A percentile compares a stretch with the other conserved stretches of the same genome.
These are phyloP conservation scores for Penicillium taxi DNA, from an alignment of 495 filamentous ascomycete species.

Conservation along the genomic window DNA sequence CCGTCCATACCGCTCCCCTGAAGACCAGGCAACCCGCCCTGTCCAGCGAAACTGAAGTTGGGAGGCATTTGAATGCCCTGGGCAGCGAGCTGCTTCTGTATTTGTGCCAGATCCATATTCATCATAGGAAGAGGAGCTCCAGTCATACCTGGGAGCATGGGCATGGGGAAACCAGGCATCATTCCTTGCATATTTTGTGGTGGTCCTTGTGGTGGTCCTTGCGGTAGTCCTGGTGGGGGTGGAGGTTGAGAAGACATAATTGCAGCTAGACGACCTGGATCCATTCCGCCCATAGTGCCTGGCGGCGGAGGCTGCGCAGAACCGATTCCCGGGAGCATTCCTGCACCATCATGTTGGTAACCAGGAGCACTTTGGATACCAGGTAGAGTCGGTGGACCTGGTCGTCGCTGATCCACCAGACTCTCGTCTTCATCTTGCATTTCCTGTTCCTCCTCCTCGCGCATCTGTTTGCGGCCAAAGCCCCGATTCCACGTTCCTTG, in stretches of 20 bases:
- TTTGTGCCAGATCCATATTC: constrained; percentile 60
- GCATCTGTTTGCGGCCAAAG: constrained; percentile 67
- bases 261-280: constrained; percentile 41
- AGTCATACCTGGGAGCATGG: constrained; percentile 43
- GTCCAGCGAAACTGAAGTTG: constrained; percentile 29
- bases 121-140: constrained; percentile 34
- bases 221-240: constrained; percentile 14
- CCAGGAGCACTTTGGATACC: constrained; percentile 42
- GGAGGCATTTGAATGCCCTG: constrained; percentile 35
- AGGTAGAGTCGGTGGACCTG: constrained; percentile 36
- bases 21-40: constrained; percentile 40
- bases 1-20: constrained; percentile 29
- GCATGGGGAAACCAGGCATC: constrained; percentile 37
- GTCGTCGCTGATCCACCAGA: constrained; percentile 85
- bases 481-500: constrained; percentile 85
- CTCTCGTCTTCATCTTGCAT: constrained; percentile 87
- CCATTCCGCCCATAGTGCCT: constrained; percentile 46
- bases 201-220: constrained; percentile 6
- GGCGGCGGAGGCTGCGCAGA: constrained; percentile 43
- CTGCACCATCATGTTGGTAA: constrained; percentile 28
- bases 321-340: constrained; percentile 40
- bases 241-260: constrained; percentile 36
- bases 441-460: constrained; percentile 89
- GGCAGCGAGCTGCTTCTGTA: constrained; percentile 45
- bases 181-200: too few relatives aligned